phyloP scores from a whole-genome alignment of 768 basidiomycete species.

The Guyanaporus albipodus region DNA sequence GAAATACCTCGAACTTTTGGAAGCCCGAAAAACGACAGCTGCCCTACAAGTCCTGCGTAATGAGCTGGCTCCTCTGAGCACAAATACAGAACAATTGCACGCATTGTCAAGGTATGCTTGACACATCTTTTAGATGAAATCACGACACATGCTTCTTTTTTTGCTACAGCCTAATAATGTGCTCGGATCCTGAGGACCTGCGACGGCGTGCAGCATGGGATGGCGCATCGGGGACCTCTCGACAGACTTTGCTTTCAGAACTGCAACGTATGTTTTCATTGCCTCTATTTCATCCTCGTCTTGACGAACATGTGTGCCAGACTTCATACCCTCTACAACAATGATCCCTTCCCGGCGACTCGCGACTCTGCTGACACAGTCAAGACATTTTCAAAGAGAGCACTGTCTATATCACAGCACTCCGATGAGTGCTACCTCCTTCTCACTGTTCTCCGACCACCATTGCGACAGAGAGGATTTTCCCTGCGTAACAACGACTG shows the following conservation, averaged over 20 bases:
- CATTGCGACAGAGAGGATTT: constrained; percentile 77
- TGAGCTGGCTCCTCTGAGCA: constrained; percentile 80
- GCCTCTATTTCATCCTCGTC: neutral
- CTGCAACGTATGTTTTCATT: constrained; percentile 67
- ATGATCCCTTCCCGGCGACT: constrained; percentile 94
- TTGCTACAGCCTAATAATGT: constrained; percentile 80
- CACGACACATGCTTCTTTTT: constrained; percentile 17
- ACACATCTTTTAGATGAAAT: constrained; percentile 7
- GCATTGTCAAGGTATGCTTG: constrained; percentile 73
- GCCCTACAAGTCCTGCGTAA: constrained; percentile 85
- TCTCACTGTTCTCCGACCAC: constrained; percentile 88
- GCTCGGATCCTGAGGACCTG: constrained; percentile 78
- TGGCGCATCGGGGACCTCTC: constrained; percentile 77
- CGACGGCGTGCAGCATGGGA: constrained; percentile 83
- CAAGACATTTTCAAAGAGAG: constrained; percentile 72
- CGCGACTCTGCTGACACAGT: constrained; percentile 79
- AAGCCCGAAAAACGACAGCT: constrained; percentile 70
- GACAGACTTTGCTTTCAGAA: constrained; percentile 67
- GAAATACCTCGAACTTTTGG: constrained; percentile 92
- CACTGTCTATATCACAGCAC: constrained; percentile 86
- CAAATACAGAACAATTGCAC: constrained; percentile 79
- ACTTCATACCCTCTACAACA: constrained; percentile 81
- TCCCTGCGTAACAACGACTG: constrained; percentile 80
- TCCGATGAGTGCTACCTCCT: constrained; percentile 49
- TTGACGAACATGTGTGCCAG: constrained; percentile 38